Evolutionary conservation across 192 early-diverging fungal species (phyloP).

Genomic region (Entophlyctis helioformis): DNA sequence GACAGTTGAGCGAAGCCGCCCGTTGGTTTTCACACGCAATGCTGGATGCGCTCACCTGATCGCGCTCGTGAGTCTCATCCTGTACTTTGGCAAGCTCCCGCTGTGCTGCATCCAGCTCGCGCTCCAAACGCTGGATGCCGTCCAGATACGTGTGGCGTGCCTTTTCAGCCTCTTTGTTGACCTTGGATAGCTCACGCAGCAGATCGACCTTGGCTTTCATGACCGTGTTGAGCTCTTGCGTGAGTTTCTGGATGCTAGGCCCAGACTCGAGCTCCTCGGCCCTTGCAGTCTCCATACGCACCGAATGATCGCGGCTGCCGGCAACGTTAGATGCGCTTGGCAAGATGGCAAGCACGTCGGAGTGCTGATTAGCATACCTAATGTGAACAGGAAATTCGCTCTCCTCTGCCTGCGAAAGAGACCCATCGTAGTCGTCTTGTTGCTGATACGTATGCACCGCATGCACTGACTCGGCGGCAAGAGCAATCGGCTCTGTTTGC

Average conservation of each 20-base stretch:
- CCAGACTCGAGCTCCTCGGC: too few relatives aligned
- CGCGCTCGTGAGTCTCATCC: constrained; percentile 16
- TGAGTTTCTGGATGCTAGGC: too few relatives aligned
- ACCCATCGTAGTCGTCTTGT: too few relatives aligned
- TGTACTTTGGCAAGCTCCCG: constrained; percentile 11
- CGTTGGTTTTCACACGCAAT: not conserved
- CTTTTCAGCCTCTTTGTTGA: constrained; percentile 29
- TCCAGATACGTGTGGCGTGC: constrained; percentile 17
- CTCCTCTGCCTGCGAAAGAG: not conserved
- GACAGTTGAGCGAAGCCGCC: too few relatives aligned
- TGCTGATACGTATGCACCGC: too few relatives aligned
- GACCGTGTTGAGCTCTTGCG: constrained; percentile 11
- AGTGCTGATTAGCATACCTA: constrained; percentile 1
- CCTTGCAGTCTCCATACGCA: too few relatives aligned
- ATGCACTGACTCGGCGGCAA: too few relatives aligned
- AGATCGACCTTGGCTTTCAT: constrained; percentile 30
- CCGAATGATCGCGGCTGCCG: too few relatives aligned
- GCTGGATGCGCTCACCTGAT: not conserved
- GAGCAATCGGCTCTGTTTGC: too few relatives aligned
- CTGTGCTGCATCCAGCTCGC: constrained; percentile 16
- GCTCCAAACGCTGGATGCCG: constrained; percentile 15
- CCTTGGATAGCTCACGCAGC: constrained; percentile 19
- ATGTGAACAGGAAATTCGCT: constrained; percentile 8
- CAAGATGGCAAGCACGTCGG: not conserved
- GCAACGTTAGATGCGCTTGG: too few relatives aligned